These are phyloP conservation scores for Exserohilum turcica DNA, from an alignment of 2,329 filamentous ascomycete genomes.

Conservation along the genomic window DNA sequence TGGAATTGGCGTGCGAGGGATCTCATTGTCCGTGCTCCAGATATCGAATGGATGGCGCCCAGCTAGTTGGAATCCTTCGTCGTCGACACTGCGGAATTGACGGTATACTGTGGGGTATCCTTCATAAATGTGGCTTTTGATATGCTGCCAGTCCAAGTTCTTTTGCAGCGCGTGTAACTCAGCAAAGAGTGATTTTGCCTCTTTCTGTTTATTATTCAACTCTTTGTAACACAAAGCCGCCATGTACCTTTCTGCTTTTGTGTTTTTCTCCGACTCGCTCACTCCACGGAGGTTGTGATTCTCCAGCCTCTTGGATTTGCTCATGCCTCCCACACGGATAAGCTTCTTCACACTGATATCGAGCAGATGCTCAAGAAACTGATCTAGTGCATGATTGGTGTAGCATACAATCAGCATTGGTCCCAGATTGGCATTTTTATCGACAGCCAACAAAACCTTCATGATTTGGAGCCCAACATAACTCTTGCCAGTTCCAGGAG, in stretches of 20 bases:
- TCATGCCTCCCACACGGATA: constrained; percentile 66
- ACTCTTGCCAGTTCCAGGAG: constrained; percentile 72
- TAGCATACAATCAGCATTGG: constrained; percentile 55
- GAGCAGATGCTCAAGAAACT: constrained; percentile 65
- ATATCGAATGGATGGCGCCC: constrained; percentile 34
- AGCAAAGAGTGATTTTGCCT: constrained; percentile 11
- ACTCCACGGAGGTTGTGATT: constrained; percentile 56
- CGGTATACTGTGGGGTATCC: constrained; percentile 23
- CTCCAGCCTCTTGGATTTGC: constrained; percentile 59
- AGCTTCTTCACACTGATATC: constrained; percentile 56
- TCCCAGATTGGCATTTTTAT: constrained; percentile 43
- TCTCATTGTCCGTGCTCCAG: constrained; percentile 14
- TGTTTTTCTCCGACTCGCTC: constrained; percentile 24
- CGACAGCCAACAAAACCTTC: constrained; percentile 58
- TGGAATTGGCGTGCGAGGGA: neutral
- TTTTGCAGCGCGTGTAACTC: constrained; percentile 14
- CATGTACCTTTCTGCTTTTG: constrained; percentile 21
- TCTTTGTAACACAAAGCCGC: constrained; percentile 16
- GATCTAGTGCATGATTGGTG: constrained; percentile 61
- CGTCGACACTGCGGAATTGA: constrained; percentile 25
- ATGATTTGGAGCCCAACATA: constrained; percentile 66
- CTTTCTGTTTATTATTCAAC: constrained; percentile 16
- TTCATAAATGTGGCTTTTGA: constrained; percentile 17
- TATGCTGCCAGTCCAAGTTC: constrained; percentile 22
- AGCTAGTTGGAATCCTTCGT: constrained; percentile 21